phyloP scores from a whole-genome alignment of 306 rosid species.

The Abrus pulchellus region DNA sequence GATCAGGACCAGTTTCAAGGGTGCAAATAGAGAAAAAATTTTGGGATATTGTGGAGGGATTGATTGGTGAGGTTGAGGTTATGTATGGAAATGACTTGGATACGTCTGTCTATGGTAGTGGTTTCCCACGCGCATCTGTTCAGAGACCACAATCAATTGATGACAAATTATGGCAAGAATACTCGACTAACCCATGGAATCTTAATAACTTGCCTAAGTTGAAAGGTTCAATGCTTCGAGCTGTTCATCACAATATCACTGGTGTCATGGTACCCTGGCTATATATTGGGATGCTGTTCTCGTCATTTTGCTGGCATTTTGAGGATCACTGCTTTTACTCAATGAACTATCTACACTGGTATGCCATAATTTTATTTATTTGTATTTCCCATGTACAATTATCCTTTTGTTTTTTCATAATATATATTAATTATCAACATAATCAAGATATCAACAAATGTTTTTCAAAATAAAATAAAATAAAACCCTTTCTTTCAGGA shows the following conservation, averaged over 20 bases:
- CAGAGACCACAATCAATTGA: conserved; percentile 76
- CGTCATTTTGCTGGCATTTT: conserved; percentile 99
- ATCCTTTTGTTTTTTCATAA: neutral
- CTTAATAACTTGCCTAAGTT: conserved; percentile 95
- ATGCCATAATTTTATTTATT: conserved; percentile 49
- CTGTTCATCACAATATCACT: conserved; percentile 91
- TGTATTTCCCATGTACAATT: neutral
- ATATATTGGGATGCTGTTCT: conserved; percentile 96
- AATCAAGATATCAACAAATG: neutral
- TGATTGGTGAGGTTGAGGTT: conserved; percentile 93
- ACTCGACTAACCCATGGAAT: conserved; percentile 90
- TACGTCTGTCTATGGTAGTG: conserved; percentile 90
- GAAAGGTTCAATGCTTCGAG: conserved; percentile 89
- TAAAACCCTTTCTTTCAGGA: neutral
- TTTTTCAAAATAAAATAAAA: neutral
- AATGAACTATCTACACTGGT: conserved; percentile 98
- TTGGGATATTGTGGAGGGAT: conserved; percentile 99
- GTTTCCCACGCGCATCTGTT: conserved; percentile 77
- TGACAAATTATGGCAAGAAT: conserved; percentile 83
- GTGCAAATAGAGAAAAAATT: conserved; percentile 91
- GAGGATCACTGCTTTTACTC: conserved; percentile 99
- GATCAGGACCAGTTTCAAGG: conserved; percentile 81
- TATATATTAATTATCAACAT: conserved; percentile 7
- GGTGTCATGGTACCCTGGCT: conserved; percentile 99
- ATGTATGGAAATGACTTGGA: conserved; percentile 98